phyloP scores from a whole-genome alignment of 495 filamentous ascomycete species.

The Cudoniella acicularis region DNA sequence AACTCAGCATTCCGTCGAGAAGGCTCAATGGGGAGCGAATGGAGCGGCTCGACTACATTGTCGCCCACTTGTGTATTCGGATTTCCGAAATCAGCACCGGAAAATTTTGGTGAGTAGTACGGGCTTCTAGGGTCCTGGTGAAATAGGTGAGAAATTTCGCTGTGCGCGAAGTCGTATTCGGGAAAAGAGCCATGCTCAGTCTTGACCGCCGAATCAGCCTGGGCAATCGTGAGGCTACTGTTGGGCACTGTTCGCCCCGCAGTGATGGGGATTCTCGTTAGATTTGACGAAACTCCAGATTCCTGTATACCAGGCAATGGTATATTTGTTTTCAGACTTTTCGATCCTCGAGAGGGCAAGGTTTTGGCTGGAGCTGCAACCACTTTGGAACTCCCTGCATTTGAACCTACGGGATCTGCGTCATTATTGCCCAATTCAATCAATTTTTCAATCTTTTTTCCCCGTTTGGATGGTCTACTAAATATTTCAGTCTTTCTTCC shows the following conservation, averaged over 20 bases:
- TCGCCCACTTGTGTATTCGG: conserved; percentile 4
- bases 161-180: background rate
- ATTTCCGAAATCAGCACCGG: background rate
- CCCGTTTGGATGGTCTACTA: too few relatives aligned
- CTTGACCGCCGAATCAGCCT: too few relatives aligned
- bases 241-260: background rate
- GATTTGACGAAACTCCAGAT: too few relatives aligned
- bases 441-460: background rate
- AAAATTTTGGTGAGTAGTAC: conserved; percentile 3
- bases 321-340: too few relatives aligned
- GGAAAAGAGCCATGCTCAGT: background rate
- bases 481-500: too few relatives aligned
- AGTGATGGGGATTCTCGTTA: too few relatives aligned
- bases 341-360: too few relatives aligned
- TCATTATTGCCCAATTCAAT: background rate
- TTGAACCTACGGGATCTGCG: too few relatives aligned
- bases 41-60: conserved; percentile 7
- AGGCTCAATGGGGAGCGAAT: conserved; percentile 17
- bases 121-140: background rate
- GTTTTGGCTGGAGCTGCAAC: too few relatives aligned
- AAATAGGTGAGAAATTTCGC: conserved; percentile 10
- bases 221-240: background rate
- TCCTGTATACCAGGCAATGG: too few relatives aligned
- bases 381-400: too few relatives aligned
- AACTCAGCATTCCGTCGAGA: conserved; percentile 17